These are phyloP conservation scores for Naganishia onofrii DNA, from an alignment of 768 basidiomycete species.

Conservation along the genomic window DNA sequence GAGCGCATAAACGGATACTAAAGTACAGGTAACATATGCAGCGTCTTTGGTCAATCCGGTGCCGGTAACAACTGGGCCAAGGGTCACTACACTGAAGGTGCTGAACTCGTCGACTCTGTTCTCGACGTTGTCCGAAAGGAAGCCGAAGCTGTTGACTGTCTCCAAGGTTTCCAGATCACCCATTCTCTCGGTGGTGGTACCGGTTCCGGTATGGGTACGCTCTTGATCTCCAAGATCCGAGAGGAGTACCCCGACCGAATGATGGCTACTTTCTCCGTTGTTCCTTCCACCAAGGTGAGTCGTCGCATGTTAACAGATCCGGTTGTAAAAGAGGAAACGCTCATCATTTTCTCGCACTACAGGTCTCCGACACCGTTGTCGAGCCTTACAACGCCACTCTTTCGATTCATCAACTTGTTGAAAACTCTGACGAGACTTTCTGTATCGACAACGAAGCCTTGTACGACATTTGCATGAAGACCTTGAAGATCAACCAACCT, in stretches of 20 bases:
- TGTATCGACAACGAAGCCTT: conserved; percentile 99
- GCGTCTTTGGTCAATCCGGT: conserved; percentile 92
- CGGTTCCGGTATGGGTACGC: conserved; percentile 99
- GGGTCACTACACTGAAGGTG: conserved; percentile 66
- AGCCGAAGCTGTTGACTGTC: conserved; percentile 93
- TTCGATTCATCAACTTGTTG: conserved; percentile 96
- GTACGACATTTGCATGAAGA: conserved; percentile 98
- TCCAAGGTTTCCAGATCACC: conserved; percentile 99
- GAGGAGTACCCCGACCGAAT: conserved; percentile 99
- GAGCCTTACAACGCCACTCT: conserved; percentile 99
- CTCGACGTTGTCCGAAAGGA: conserved; percentile 98
- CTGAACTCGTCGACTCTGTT: conserved; percentile 96
- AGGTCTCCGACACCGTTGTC: conserved; percentile 93
- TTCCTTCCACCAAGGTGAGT: conserved; percentile 81
- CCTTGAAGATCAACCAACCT: conserved; percentile 90
- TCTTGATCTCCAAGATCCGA: conserved; percentile 96
- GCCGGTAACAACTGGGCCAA: conserved; percentile 99
- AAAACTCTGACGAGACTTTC: conserved; percentile 99
- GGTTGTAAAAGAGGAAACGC: not conserved
- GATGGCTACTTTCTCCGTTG: conserved; percentile 99
- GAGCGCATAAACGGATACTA: not conserved
- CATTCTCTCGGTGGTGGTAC: conserved; percentile 99
- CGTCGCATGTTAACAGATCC: not conserved
- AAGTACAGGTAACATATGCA: conserved; percentile 5
- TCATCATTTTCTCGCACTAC: conserved; percentile 6